Evolutionary conservation across 78 protist genomes (phyloP).

Genomic region (Mantamonas sphyraenae): DNA sequence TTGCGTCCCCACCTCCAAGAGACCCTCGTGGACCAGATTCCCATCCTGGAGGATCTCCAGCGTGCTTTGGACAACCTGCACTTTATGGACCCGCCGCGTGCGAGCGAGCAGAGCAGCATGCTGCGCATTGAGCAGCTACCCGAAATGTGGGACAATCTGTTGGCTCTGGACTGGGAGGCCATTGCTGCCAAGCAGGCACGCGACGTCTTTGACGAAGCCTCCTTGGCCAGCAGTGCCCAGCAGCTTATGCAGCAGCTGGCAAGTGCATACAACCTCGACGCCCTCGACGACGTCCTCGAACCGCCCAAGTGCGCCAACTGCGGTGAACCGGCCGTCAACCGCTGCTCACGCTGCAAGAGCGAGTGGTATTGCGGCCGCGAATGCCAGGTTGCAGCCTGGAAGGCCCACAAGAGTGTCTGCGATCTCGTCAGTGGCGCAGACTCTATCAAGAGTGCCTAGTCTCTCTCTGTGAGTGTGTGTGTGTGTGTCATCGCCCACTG

Average conservation of each 20-base stretch:
- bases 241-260: neutral
- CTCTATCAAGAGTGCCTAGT: no score
- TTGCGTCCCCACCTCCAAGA: neutral
- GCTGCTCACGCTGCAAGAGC: constrained; percentile 5
- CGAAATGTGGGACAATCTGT: neutral
- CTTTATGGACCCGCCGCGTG: neutral
- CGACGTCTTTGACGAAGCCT: no score
- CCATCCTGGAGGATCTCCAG: constrained; percentile 4
- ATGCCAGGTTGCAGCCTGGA: constrained; percentile 15
- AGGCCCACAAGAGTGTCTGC: constrained; percentile 14
- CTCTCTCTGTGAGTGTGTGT: no score
- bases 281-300: neutral
- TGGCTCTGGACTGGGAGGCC: no score
- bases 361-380: constrained; percentile 18
- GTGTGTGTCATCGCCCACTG: no score
- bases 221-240: no score
- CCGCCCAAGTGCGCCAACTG: constrained; percentile 1
- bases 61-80: neutral
- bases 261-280: neutral
- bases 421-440: no score
- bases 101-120: neutral
- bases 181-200: no score
- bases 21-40: neutral
- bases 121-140: constrained; percentile 2
- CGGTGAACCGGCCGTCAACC: neutral